Conservation (phyloP, 306 rosid species). For the Cyclanthera cordifolia region DNA sequence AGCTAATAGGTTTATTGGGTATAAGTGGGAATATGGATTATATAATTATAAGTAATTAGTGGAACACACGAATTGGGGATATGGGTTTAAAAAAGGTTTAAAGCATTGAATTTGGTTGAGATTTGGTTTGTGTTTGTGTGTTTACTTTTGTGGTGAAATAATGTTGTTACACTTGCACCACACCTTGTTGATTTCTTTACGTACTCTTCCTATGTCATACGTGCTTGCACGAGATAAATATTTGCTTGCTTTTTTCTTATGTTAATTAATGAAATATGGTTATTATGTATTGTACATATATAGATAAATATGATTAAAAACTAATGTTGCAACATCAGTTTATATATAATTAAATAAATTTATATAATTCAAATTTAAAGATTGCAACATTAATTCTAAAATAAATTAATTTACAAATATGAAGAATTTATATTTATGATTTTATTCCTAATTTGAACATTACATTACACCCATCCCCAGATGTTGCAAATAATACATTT, state of each 20-base stretch:
- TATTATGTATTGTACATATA: too few species aligned
- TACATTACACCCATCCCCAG: too few species aligned
- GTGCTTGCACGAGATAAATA: not conserved
- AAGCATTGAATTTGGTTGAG: not conserved
- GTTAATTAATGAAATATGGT: not conserved
- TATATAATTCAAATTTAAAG: too few species aligned
- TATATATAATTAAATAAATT: too few species aligned
- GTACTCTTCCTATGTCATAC: not conserved
- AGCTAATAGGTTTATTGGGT: not conserved
- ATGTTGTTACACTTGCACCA: not conserved
- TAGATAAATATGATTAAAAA: too few species aligned
- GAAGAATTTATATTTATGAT: too few species aligned
- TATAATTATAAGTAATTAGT: not conserved
- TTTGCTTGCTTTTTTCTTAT: not conserved
- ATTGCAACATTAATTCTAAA: too few species aligned
- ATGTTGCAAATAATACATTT: too few species aligned
- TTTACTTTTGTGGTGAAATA: not conserved
- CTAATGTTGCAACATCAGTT: too few species aligned
- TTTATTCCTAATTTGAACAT: too few species aligned
- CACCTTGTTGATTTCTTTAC: not conserved
- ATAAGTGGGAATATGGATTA: not conserved
- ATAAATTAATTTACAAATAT: too few species aligned
- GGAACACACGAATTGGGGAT: slow-evolving; percentile 10
- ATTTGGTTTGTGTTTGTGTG: not conserved
- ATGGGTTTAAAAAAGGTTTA: not conserved